phyloP scores from a whole-genome alignment of 192 early-diverging fungal species.

The Gaertneriomyces semiglobifer region DNA sequence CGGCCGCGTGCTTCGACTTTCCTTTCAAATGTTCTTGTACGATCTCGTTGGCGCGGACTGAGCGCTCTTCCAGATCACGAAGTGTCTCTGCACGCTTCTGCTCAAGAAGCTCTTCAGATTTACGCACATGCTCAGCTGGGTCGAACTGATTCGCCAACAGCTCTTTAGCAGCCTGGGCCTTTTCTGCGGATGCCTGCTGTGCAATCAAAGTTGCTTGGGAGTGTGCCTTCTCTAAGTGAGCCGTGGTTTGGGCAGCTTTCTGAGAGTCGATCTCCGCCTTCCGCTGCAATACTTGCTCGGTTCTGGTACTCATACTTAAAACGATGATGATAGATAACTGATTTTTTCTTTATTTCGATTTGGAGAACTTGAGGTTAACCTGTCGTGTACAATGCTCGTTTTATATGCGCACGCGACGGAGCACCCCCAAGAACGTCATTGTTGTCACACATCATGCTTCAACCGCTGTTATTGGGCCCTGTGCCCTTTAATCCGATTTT shows the following conservation, averaged over 20 bases:
- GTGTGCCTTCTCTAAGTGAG: constrained; percentile 6
- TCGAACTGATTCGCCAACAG: neutral
- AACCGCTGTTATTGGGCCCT: no score
- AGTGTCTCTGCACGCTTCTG: constrained; percentile 3
- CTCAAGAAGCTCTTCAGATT: constrained; percentile 3
- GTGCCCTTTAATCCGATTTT: no score
- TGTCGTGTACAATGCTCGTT: no score
- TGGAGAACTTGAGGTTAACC: no score
- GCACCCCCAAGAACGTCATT: no score
- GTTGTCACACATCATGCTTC: no score
- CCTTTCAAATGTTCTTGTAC: constrained; percentile 11
- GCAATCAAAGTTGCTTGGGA: constrained; percentile 6
- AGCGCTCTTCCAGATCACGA: neutral
- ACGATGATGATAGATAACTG: neutral
- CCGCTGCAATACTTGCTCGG: constrained; percentile 25
- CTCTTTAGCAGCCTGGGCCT: constrained; percentile 6
- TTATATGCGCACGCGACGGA: no score
- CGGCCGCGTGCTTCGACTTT: constrained; percentile 17
- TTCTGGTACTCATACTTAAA: constrained; percentile 21
- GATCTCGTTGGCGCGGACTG: constrained; percentile 1
- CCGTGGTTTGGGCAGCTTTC: constrained; percentile 7
- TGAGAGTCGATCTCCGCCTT: constrained; percentile 23
- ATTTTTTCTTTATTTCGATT: no score
- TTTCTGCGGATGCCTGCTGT: neutral
- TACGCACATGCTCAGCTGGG: constrained; percentile 4